These are phyloP conservation scores for Cercospora beticola DNA, from an alignment of 2,329 filamentous ascomycete species.

Conservation along the genomic window DNA sequence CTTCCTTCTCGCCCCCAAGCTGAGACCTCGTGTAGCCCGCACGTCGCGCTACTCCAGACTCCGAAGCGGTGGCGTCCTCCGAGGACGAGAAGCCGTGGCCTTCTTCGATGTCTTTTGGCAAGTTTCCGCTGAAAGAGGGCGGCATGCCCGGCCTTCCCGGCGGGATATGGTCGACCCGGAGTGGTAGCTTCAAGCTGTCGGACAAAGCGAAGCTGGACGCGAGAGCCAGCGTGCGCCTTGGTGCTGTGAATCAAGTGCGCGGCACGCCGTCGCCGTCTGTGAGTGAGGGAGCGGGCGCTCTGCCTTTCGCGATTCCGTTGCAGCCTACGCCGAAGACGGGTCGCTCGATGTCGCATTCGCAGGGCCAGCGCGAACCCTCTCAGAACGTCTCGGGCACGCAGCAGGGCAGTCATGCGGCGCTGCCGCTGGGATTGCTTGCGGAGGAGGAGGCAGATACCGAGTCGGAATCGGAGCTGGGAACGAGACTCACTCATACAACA, in stretches of 20 bases:
- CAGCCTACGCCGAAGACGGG: constrained; percentile 91
- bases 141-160: constrained; percentile 46
- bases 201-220: constrained; percentile 33
- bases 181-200: constrained; percentile 37
- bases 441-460: constrained; percentile 36
- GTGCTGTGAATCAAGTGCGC: constrained; percentile 38
- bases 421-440: constrained; percentile 34
- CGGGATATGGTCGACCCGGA: constrained; percentile 36
- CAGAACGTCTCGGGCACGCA: constrained; percentile 12
- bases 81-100: constrained; percentile 70
- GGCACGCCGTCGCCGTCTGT: constrained; percentile 39
- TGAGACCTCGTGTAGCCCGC: constrained; percentile 41
- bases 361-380: constrained; percentile 34
- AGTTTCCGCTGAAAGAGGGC: constrained; percentile 33
- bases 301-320: constrained; percentile 83
- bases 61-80: constrained; percentile 87
- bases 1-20: not conserved
- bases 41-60: constrained; percentile 86
- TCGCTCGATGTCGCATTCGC: constrained; percentile 94
- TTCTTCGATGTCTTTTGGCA: constrained; percentile 58
- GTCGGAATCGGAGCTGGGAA: constrained; percentile 27
- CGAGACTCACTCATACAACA: constrained; percentile 34
- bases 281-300: constrained; percentile 53
- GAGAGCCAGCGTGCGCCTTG: constrained; percentile 29
- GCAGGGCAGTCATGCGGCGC: constrained; percentile 22